Evolutionary conservation across 495 filamentous ascomycete genomes (phyloP), one percentile per base, ranked within the genome.

Genomic region (Friedmanniomyces endolithicus): DNA sequence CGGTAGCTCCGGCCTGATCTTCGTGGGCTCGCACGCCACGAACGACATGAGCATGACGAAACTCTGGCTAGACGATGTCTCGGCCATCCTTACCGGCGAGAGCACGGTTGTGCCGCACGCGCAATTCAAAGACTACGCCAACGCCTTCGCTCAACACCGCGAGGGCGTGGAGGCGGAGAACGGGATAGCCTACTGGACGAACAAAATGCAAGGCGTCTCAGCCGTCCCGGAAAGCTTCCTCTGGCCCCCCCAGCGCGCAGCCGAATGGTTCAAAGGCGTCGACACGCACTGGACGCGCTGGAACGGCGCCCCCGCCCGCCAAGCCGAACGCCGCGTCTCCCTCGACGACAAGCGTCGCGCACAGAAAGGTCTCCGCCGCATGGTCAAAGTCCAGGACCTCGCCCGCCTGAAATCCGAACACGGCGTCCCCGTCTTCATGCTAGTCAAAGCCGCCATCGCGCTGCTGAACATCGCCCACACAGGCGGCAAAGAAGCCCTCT

Each of bases 401-500:
- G 2, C 52, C 1, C 25, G 17, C 6, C 52, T 55, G n/a, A 55
- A 48, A 22, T 40, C 43, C 19, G 24, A 34, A 17, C 52, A 55
- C 52, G 33, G 33, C 22, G 52, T 55, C 23, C 52, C 52, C 17
- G 52, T 55, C 29, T 55, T 55, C 33, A 55, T 55, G 52, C 44
- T 55, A 17, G 52, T 55, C 25, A 55, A 55, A 23, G 41, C 52
- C 35, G 52, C 52, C 27, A 55, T 55, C 23, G 52, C 52, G n/a
- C 43, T 55, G 43, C 41, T 55, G 12, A 55, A 55, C 24, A 43
- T 55, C 16, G 25, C 43, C 41, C 8, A 55, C 11, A 55, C 44
- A 11, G 43, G 44, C 25, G 52, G 43, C 29, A 47, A 48, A 17
- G 52, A 55, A 23, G 52, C 52, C 27, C 20, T 55, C 43, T 55